A percentile compares a stretch with the other conserved stretches of the same genome.
Conservation (phyloP, 2,329 filamentous ascomycete species). For the Hymenoscyphus albidus region DNA sequence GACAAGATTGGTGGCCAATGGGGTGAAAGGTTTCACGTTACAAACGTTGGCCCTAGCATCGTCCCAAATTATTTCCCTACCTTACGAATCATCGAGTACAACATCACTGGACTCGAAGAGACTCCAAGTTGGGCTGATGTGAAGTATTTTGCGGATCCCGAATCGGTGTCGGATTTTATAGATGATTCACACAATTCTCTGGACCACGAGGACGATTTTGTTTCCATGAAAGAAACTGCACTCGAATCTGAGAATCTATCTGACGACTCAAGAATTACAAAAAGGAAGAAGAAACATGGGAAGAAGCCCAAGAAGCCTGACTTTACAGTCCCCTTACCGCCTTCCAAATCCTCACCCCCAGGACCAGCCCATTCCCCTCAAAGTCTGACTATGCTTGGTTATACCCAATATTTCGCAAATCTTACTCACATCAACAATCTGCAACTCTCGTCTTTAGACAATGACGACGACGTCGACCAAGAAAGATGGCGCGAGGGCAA, state of each 20-base stretch:
- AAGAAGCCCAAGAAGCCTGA: constrained; percentile 46
- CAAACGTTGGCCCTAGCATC: constrained; percentile 78
- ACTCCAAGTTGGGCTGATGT: constrained; percentile 25
- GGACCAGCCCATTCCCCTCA: constrained; percentile 91
- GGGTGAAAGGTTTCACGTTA: constrained; percentile 80
- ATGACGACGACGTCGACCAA: constrained; percentile 34
- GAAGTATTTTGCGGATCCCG: constrained; percentile 3
- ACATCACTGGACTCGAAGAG: constrained; percentile 54
- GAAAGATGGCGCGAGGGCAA: constrained; percentile 61
- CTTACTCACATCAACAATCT: constrained; percentile 77
- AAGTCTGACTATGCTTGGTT: constrained; percentile 71
- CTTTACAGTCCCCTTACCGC: constrained; percentile 64
- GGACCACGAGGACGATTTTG: constrained; percentile 9
- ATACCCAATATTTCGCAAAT: constrained; percentile 91
- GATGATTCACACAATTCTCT: constrained; percentile 14
- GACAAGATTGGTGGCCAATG: constrained; percentile 73
- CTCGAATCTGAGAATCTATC: constrained; percentile 6
- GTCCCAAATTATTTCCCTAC: constrained; percentile 92
- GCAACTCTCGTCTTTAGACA: constrained; percentile 41
- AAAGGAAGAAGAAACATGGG: constrained; percentile 42
- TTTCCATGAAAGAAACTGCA: background rate
- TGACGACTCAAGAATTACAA: constrained; percentile 4
- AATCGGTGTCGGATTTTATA: constrained; percentile 19
- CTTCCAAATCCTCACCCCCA: constrained; percentile 67
- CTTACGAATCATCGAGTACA: constrained; percentile 89